Conservation (phyloP, 106 monocot species). For the Phalaenopsis equestris region DNA sequence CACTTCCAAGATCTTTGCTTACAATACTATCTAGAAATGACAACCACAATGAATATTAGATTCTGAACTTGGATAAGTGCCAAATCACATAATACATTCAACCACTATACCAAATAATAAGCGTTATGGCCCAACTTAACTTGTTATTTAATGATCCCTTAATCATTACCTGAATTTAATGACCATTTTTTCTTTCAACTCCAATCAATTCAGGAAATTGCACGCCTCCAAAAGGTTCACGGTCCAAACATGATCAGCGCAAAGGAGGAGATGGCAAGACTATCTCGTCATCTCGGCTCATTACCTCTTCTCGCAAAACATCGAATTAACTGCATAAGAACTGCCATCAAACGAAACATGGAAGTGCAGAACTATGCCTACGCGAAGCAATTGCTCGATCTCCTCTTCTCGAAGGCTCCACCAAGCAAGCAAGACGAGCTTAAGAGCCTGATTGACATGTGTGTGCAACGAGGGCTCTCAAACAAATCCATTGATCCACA, state of each 20-base stretch:
- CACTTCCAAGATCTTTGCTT: too few species aligned
- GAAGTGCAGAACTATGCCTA: constrained; percentile 92
- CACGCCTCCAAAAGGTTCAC: constrained; percentile 76
- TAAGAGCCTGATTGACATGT: constrained; percentile 81
- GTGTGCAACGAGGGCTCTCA: constrained; percentile 58
- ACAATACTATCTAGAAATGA: too few species aligned
- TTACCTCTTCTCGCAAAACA: constrained; percentile 88
- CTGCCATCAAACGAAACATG: constrained; percentile 95
- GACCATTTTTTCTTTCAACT: not conserved
- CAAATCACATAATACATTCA: too few species aligned
- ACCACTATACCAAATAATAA: too few species aligned
- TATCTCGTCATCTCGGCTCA: constrained; percentile 87
- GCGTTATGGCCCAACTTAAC: too few species aligned
- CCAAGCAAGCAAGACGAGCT: constrained; percentile 89
- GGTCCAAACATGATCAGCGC: constrained; percentile 72
- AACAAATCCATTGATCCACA: constrained; percentile 90
- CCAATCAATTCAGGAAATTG: constrained; percentile 58
- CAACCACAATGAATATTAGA: too few species aligned
- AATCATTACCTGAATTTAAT: not conserved
- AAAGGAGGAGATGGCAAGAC: constrained; percentile 93
- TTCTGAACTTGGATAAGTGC: too few species aligned
- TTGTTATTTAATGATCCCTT: too few species aligned
- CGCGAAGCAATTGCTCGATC: constrained; percentile 81
- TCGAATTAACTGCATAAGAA: constrained; percentile 86
- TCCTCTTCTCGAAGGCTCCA: constrained; percentile 85